These are phyloP conservation scores for Paecilomyces sp. DNA, from an alignment of 2,329 filamentous ascomycete species.

Conservation along the genomic window DNA sequence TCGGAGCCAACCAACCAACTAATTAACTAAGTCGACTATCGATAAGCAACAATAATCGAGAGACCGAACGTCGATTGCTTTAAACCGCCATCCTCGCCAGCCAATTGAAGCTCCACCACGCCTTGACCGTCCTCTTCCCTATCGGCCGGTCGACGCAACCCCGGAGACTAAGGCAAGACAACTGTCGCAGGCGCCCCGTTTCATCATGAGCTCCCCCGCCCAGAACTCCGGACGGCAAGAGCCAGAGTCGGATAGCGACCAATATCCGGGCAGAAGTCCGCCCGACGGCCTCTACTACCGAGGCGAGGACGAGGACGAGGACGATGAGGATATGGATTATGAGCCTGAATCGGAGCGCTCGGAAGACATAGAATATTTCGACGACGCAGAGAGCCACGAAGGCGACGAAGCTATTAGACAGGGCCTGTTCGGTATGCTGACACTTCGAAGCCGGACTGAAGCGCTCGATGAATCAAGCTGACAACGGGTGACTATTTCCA, in stretches of 20 bases:
- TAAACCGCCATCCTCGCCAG: neutral
- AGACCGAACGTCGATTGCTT: neutral
- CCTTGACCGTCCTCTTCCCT: neutral
- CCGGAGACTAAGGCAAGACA: neutral
- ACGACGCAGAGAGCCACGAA: slow-evolving; percentile 29
- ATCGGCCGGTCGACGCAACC: neutral
- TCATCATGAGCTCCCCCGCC: slow-evolving; percentile 22
- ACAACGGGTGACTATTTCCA: neutral
- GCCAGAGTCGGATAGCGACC: slow-evolving; percentile 7
- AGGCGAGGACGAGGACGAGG: slow-evolving; percentile 6
- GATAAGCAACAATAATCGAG: slow-evolving; percentile 8
- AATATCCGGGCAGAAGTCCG: no score
- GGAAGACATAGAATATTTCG: slow-evolving; percentile 26
- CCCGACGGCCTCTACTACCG: no score
- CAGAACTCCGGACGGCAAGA: slow-evolving; percentile 20
- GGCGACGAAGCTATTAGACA: slow-evolving; percentile 27
- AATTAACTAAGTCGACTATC: slow-evolving; percentile 6
- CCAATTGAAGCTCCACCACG: neutral
- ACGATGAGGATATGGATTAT: slow-evolving; percentile 47
- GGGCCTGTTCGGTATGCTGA: slow-evolving; percentile 12
- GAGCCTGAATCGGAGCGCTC: slow-evolving; percentile 36
- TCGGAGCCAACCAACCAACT: neutral
- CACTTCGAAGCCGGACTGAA: neutral
- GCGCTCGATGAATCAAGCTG: slow-evolving; percentile 1
- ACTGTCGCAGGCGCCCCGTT: neutral